Evolutionary conservation across 2,329 filamentous ascomycete genomes (phyloP), one percentile per base, ranked within the genome.

Genomic region (Rutstroemia sydowiana): DNA sequence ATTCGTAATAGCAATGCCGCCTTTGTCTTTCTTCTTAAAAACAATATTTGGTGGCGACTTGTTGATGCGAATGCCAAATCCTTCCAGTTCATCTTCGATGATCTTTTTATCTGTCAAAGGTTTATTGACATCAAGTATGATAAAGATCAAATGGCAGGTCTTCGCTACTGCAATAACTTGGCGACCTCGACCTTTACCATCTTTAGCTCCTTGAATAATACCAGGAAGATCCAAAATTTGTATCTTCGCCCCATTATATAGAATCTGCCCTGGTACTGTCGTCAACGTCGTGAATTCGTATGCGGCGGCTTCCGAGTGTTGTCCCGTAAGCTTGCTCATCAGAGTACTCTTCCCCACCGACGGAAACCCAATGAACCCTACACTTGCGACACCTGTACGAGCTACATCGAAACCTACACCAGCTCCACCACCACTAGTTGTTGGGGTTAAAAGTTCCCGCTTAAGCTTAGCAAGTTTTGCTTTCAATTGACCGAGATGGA

Each of bases 1-100:
- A 71, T 82, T 93, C n/a, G 91, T 95, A 66, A 98, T 93, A 66
- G 88, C 91, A 66, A 98, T 82, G 32, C 93, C 93, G 61, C 93
- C 93, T 74, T 97, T 97, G 72, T 98, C 93, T 77, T 98, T 98
- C 78, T 98, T 98, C 73, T 85, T 95, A 77, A 96, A 95, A n/a
- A 93, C 88, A 65, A 98, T 98, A 69, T 98, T 98, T 37, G 93
- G 93, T 23, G 93, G 93, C 63, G 83, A 74, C 75, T 97, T 98
- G 77, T 98, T 98, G 75, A 97, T 92, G 52, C 93, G 82, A 67
- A 98, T 96, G 31, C 93, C 93, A 64, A 98, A 98, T 7, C 93
- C 93, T 69, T 98, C 93, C 68, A 98, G 72, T 73, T 98, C 93
- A 47, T 82, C 78, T 72, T 98, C 93, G 65, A 98, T 98, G 57